phyloP scores from a whole-genome alignment of 164 flowering plant genomes.

The Amborella trichopoda region DNA sequence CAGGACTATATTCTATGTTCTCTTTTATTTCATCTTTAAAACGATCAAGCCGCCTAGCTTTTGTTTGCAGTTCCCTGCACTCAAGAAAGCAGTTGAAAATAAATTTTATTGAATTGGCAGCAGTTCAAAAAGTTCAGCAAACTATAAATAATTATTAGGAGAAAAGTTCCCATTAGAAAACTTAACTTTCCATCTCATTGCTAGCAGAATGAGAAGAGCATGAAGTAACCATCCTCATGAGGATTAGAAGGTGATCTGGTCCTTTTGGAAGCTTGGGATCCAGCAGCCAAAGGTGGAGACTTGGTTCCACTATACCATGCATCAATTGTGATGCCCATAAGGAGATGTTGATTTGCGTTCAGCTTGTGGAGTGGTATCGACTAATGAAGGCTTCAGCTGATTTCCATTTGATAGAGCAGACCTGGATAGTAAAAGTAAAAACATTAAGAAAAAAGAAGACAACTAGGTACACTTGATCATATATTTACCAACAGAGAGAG shows the following conservation, averaged over 20 bases:
- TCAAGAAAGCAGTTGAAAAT: no score
- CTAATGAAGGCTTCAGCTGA: slow-evolving; percentile 15
- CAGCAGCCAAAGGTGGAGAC: slow-evolving; percentile 4
- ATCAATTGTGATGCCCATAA: no score
- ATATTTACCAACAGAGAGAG: no score
- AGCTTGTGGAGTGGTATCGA: slow-evolving; percentile 17
- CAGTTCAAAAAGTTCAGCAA: no score
- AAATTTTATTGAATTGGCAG: no score
- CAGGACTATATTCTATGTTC: slow-evolving; percentile 15
- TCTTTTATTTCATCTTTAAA: slow-evolving; percentile 56
- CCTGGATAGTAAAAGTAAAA: no score
- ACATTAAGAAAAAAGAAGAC: no score
- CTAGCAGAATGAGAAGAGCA: slow-evolving; percentile 13
- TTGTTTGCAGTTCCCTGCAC: slow-evolving; percentile 69
- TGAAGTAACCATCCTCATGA: slow-evolving; percentile 17
- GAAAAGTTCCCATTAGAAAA: no score
- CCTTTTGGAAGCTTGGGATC: slow-evolving; percentile 35
- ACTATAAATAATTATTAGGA: no score
- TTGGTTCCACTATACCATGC: slow-evolving; percentile 10
- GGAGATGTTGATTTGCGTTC: slow-evolving; percentile 12
- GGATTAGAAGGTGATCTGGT: slow-evolving; percentile 49
- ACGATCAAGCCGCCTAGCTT: slow-evolving; percentile 84
- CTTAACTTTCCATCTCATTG: slow-evolving; percentile 30
- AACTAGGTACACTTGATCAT: no score
- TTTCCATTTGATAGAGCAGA: slow-evolving; percentile 17